These are phyloP conservation scores for Fusarium sp. DNA, from an alignment of 2,329 filamentous ascomycete species.

Conservation along the genomic window DNA sequence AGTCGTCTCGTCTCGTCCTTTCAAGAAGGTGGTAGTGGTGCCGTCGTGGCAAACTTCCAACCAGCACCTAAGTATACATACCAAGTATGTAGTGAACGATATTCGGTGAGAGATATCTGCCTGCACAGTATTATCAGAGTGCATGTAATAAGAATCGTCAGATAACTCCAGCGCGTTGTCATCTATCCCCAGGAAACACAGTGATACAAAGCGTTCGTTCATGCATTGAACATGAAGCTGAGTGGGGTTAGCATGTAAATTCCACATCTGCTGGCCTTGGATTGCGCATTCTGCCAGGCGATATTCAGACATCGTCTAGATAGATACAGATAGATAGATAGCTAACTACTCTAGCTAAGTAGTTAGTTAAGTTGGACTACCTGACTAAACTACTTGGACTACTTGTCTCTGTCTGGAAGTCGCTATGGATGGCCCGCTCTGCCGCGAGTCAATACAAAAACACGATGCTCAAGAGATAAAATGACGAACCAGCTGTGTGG, in stretches of 20 bases:
- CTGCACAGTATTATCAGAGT: slow-evolving; percentile 12
- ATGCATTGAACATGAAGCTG: slow-evolving; percentile 40
- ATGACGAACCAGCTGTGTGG: slow-evolving; percentile 36
- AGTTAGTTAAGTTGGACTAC: no score
- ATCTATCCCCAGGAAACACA: slow-evolving; percentile 29
- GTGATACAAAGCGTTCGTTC: slow-evolving; percentile 44
- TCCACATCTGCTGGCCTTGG: slow-evolving; percentile 39
- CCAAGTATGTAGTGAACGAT: no score
- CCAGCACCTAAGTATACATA: no score
- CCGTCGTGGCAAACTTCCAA: slow-evolving; percentile 14
- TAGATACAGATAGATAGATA: no score
- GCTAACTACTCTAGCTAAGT: no score
- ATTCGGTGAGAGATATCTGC: neutral
- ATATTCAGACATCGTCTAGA: neutral
- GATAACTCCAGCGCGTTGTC: slow-evolving; percentile 25
- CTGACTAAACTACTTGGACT: neutral
- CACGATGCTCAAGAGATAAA: slow-evolving; percentile 31
- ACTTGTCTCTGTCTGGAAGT: neutral
- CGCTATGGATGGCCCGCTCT: slow-evolving; percentile 40
- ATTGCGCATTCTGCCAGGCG: slow-evolving; percentile 27
- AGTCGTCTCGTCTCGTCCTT: neutral
- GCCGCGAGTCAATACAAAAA: slow-evolving; percentile 44
- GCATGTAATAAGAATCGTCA: slow-evolving; percentile 6
- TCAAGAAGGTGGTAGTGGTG: slow-evolving; percentile 15
- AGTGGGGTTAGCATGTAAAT: slow-evolving; percentile 28